Percentiles rank a stretch among this genome's conserved stretches.
These are phyloP conservation scores for Plectosphaerella sp. DNA, from an alignment of 2,329 filamentous ascomycete genomes.

Conservation along the genomic window DNA sequence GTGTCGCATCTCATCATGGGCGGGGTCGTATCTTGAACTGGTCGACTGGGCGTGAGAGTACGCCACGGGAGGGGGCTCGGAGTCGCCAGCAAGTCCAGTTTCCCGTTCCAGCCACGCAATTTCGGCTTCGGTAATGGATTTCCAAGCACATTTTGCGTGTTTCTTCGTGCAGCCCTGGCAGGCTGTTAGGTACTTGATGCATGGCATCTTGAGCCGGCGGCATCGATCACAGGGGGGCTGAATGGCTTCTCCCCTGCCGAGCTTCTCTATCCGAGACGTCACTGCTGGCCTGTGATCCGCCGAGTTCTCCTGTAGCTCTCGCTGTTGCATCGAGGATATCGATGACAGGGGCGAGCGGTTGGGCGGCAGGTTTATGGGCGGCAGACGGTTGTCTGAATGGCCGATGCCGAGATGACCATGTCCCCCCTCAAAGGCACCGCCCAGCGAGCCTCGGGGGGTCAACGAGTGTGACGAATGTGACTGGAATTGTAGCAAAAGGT, in stretches of 20 bases:
- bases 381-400: conserved; percentile 8
- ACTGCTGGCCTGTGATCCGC: conserved; percentile 50
- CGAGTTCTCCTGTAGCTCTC: conserved; percentile 19
- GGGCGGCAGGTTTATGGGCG: conserved; percentile 11
- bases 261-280: conserved; percentile 69
- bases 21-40: conserved; percentile 11
- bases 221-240: conserved; percentile 83
- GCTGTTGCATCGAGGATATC: conserved; percentile 21
- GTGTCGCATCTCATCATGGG: conserved; percentile 6
- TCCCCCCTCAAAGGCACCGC: conserved; percentile 12
- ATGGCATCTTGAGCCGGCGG: conserved; percentile 73
- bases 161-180: conserved; percentile 88
- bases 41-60: conserved; percentile 10
- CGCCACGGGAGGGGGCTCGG: conserved; percentile 20
- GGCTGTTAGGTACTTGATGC: conserved; percentile 79
- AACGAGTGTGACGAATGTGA: conserved; percentile 16
- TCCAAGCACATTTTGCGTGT: conserved; percentile 85
- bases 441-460: conserved; percentile 5
- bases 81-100: conserved; percentile 19
- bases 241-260: conserved; percentile 70
- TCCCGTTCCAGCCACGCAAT: conserved; percentile 28
- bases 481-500: conserved; percentile 51
- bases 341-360: conserved; percentile 19
- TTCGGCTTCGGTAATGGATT: conserved; percentile 72
- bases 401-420: conserved; percentile 14